Conservation (phyloP, 1,284 basidiomycete species). For the Ustilago nuda region DNA sequence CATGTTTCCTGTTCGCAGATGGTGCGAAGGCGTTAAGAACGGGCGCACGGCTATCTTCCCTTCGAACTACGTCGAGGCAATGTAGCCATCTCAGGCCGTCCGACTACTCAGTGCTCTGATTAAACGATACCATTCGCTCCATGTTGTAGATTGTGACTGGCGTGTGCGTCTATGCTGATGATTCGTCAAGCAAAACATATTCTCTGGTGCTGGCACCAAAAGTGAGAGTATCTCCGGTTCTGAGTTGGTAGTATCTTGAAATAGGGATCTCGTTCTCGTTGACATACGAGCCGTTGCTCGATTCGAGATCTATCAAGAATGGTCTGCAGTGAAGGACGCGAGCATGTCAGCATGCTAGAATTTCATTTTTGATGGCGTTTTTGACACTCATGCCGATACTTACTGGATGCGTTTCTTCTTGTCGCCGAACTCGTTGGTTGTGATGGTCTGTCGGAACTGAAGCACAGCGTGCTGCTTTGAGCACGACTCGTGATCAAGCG, state of each 20-base stretch:
- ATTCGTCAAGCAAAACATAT: conserved; percentile 64
- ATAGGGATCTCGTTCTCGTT: conserved; percentile 87
- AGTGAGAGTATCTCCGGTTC: conserved; percentile 76
- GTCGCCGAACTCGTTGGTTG: conserved; percentile 88
- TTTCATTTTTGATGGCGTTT: too few relatives aligned
- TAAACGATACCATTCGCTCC: not conserved
- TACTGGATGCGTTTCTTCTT: conserved; percentile 72
- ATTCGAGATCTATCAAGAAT: conserved; percentile 90
- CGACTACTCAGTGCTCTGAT: not conserved
- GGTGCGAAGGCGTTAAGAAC: conserved; percentile 49
- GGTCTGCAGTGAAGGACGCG: conserved; percentile 8
- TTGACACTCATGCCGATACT: not conserved
- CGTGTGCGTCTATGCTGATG: conserved; percentile 14
- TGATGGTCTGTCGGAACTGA: conserved; percentile 87
- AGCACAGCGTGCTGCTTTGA: conserved; percentile 99
- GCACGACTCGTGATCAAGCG: conserved; percentile 92
- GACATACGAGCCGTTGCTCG: conserved; percentile 92
- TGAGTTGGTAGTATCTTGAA: conserved; percentile 90
- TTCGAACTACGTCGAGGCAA: conserved; percentile 45
- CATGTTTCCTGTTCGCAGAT: conserved; percentile 8
- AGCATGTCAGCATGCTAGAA: not conserved
- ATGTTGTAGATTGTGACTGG: not conserved
- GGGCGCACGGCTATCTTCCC: conserved; percentile 49
- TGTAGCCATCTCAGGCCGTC: not conserved
- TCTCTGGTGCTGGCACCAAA: conserved; percentile 64